Conservation (phyloP, 352 stramenopile species). For the Blastocystis sp. region DNA sequence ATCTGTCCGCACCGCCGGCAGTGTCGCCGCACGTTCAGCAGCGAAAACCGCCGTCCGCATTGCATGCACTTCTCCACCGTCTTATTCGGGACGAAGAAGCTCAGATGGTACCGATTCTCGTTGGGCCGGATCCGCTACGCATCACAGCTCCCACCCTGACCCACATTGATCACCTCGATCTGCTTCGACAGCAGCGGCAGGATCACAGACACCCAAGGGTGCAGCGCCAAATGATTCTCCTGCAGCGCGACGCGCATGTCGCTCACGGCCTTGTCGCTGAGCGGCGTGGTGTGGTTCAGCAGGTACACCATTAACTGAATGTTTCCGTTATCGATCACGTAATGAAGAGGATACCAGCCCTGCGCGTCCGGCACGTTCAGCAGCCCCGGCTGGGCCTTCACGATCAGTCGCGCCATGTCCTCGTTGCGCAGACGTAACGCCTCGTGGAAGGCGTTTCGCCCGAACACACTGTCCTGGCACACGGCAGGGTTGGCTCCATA, state of each 20-base stretch:
- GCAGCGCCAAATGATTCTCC: neutral
- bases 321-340: constrained; percentile 30
- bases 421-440: neutral
- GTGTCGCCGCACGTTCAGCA: constrained; percentile 19
- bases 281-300: constrained; percentile 21
- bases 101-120: constrained; percentile 40
- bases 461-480: neutral
- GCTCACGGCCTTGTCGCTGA: neutral
- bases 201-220: neutral
- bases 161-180: constrained; percentile 24
- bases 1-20: constrained; percentile 56
- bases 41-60: constrained; percentile 41
- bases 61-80: constrained; percentile 41
- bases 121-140: constrained; percentile 18
- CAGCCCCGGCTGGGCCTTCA: neutral
- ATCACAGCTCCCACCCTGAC: neutral
- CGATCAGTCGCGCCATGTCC: constrained; percentile 22
- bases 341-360: constrained; percentile 53
- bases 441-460: neutral
- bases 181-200: neutral
- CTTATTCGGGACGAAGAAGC: constrained; percentile 54
- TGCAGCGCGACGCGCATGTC: constrained; percentile 8
- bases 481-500: neutral
- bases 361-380: constrained; percentile 24
- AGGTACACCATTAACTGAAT: constrained; percentile 19